Evolutionary conservation across 1,284 basidiomycete species (phyloP).

Genomic region (Cystobasidium pallidum): DNA sequence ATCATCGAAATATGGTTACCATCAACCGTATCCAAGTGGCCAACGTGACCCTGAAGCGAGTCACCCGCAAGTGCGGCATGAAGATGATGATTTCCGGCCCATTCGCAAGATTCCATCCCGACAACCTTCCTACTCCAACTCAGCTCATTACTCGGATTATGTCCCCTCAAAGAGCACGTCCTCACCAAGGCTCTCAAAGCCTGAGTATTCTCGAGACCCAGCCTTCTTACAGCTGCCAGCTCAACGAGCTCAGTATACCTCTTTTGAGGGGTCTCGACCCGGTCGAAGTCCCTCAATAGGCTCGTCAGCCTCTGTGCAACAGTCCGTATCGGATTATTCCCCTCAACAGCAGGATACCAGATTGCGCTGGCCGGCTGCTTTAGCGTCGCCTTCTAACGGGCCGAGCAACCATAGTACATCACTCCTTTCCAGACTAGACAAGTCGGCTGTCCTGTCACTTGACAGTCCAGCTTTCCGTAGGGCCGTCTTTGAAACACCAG

Average conservation of each 20-base stretch:
- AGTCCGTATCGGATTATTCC: neutral
- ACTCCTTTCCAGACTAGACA: neutral
- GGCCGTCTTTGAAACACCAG: slow-evolving; percentile 31
- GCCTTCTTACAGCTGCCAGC: neutral
- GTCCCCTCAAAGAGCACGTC: neutral
- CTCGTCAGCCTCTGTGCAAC: neutral
- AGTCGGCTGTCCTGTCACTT: slow-evolving; percentile 26
- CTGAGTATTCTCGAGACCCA: neutral
- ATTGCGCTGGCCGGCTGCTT: slow-evolving; percentile 1
- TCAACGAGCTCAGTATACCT: neutral
- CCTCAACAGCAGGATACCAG: slow-evolving; percentile 1
- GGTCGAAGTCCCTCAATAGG: slow-evolving; percentile 3
- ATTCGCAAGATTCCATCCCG: slow-evolving; percentile 11
- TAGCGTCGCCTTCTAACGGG: neutral
- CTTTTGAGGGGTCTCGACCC: neutral
- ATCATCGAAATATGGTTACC: neutral
- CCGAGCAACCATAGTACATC: neutral
- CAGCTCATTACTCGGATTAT: slow-evolving; percentile 2
- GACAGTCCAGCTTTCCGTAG: slow-evolving; percentile 22
- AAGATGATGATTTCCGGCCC: neutral
- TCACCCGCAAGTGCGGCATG: neutral
- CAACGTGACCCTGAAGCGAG: neutral
- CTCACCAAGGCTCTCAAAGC: neutral
- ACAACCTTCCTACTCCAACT: slow-evolving; percentile 2
- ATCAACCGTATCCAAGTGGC: neutral